A percentile compares a stretch with the other conserved stretches of the same genome.
Conservation (phyloP, 768 basidiomycete genomes). For the Goffeauzyma gilvescens region DNA sequence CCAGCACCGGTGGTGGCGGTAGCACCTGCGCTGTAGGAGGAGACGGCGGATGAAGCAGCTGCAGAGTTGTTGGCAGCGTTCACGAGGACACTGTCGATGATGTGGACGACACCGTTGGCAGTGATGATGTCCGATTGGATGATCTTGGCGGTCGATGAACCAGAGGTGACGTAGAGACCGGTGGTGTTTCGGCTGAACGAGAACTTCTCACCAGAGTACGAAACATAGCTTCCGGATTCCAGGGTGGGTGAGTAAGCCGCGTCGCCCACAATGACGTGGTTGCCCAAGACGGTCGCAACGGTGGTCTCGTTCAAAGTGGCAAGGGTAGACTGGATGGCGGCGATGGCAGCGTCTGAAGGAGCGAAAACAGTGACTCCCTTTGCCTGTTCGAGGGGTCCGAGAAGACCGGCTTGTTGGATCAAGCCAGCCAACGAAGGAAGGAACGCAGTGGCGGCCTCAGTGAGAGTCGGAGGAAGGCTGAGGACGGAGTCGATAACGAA, state of each 20-base stretch:
- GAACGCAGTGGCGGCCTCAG: slow-evolving; percentile 34
- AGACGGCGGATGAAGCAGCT: slow-evolving; percentile 28
- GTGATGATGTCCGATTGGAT: slow-evolving; percentile 44
- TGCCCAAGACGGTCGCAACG: slow-evolving; percentile 37
- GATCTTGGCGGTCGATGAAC: slow-evolving; percentile 39
- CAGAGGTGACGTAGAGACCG: slow-evolving; percentile 41
- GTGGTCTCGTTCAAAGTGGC: slow-evolving; percentile 38
- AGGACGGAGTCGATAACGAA: slow-evolving; percentile 35
- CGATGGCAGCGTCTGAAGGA: slow-evolving; percentile 42
- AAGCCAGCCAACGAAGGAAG: slow-evolving; percentile 35
- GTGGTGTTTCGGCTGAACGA: slow-evolving; percentile 41
- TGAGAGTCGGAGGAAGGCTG: slow-evolving; percentile 38
- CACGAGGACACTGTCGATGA: slow-evolving; percentile 32
- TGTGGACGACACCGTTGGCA: slow-evolving; percentile 51
- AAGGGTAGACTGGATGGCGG: slow-evolving; percentile 29
- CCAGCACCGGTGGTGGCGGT: slow-evolving; percentile 18
- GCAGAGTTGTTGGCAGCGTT: slow-evolving; percentile 27
- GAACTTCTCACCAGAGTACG: slow-evolving; percentile 43
- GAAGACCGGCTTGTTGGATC: slow-evolving; percentile 29
- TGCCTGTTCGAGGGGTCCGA: slow-evolving; percentile 34
- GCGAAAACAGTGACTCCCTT: slow-evolving; percentile 51
- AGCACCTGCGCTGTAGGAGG: slow-evolving; percentile 15
- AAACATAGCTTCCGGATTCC: slow-evolving; percentile 34
- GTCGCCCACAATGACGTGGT: slow-evolving; percentile 54
- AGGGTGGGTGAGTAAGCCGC: slow-evolving; percentile 45